Conservation (phyloP, 352 stramenopile genomes). For the Phytophthora ohioensis region DNA sequence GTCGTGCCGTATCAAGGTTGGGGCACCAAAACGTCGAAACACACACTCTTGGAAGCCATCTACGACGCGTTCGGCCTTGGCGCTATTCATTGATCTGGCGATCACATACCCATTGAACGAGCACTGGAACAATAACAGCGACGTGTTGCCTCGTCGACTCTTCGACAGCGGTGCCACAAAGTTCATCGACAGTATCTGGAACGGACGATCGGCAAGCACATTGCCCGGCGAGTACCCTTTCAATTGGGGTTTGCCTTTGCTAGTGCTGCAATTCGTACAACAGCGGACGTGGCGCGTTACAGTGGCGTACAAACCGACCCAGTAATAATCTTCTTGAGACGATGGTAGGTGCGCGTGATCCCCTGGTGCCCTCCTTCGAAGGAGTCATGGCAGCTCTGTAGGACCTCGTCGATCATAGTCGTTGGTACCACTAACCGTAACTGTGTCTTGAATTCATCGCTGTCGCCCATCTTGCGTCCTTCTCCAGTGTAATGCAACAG, state of each 20-base stretch:
- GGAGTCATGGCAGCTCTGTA: background rate
- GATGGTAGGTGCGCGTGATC: background rate
- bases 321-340: background rate
- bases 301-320: background rate
- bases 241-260: slow-evolving; percentile 4
- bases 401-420: background rate
- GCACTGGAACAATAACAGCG: slow-evolving; percentile 10
- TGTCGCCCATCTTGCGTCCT: too few relatives aligned
- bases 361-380: background rate
- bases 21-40: background rate
- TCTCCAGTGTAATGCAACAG: background rate
- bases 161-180: background rate
- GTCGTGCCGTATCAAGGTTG: background rate
- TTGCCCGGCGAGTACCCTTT: slow-evolving; percentile 7
- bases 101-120: slow-evolving; percentile 4
- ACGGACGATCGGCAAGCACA: background rate
- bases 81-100: background rate
- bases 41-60: slow-evolving; percentile 6
- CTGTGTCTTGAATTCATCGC: too few relatives aligned
- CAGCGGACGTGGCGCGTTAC: background rate
- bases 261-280: slow-evolving; percentile 8
- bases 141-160: slow-evolving; percentile 1
- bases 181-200: too few relatives aligned
- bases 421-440: background rate
- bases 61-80: background rate